phyloP scores from a whole-genome alignment of 129 eudicot species.

The Flaveria trinervia region DNA sequence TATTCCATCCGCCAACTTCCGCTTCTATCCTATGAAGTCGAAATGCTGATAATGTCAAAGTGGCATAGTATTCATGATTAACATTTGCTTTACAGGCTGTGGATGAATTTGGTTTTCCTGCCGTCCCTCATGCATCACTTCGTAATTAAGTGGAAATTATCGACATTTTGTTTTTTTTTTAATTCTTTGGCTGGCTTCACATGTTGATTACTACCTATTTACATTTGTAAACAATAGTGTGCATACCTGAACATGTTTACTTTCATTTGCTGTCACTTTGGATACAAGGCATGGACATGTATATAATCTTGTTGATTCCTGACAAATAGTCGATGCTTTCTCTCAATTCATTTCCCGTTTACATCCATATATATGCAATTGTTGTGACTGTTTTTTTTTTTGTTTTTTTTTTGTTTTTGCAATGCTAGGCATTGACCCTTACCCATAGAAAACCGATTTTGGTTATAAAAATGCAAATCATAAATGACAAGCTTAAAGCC shows the following conservation, averaged over 20 bases:
- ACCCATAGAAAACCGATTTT: too few relatives aligned
- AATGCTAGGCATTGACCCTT: too few relatives aligned
- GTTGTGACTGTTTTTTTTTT: too few relatives aligned
- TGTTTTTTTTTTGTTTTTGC: too few relatives aligned
- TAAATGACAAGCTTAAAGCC: too few relatives aligned
- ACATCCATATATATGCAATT: too few relatives aligned
- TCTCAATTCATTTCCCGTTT: background rate
- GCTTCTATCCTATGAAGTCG: background rate
- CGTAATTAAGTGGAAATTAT: constrained; percentile 49
- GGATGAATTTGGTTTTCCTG: constrained; percentile 90
- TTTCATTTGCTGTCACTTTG: constrained; percentile 16
- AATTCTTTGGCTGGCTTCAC: constrained; percentile 13
- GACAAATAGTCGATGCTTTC: constrained; percentile 8
- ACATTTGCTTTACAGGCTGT: constrained; percentile 58
- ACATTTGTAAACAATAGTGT: constrained; percentile 36
- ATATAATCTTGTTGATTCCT: constrained; percentile 26
- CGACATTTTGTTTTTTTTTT: background rate
- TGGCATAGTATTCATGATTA: background rate
- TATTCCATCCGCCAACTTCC: background rate
- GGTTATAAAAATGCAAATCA: too few relatives aligned
- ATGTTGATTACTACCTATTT: background rate
- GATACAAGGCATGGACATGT: constrained; percentile 17
- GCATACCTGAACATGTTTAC: constrained; percentile 36
- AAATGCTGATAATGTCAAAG: background rate
- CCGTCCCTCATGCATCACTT: constrained; percentile 84